These are phyloP conservation scores for Paramecium sonneborni DNA, from an alignment of 73 alveolate species.

Conservation along the genomic window DNA sequence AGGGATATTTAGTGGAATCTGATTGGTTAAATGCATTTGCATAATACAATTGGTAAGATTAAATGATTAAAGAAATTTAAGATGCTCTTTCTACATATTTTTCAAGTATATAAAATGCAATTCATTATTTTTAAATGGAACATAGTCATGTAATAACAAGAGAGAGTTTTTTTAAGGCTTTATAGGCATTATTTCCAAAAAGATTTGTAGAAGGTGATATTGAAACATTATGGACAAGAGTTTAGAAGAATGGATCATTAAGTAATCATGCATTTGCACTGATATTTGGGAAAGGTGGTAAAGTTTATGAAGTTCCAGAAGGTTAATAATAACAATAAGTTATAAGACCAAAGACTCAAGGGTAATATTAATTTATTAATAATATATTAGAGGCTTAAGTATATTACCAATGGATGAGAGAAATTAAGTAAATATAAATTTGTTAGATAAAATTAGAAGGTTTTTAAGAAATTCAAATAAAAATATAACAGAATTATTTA, in stretches of 20 bases:
- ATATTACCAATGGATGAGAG: conserved; percentile 17
- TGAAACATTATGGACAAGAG: conserved; percentile 68
- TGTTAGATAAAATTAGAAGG: conserved; percentile 69
- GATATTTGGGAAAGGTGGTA: conserved; percentile 42
- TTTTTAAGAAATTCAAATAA: conserved; percentile 67
- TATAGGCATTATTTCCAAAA: conserved; percentile 71
- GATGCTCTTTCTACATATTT: conserved; percentile 75
- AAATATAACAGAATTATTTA: conserved; percentile 70
- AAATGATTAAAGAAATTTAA: conserved; percentile 77
- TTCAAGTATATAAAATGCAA: conserved; percentile 77
- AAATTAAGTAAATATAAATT: neutral
- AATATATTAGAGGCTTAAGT: conserved; percentile 23
- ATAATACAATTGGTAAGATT: conserved; percentile 70
- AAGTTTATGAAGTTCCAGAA: conserved; percentile 17
- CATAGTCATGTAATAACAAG: conserved; percentile 52
- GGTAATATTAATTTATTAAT: conserved; percentile 2
- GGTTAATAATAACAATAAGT: neutral
- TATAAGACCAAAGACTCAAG: neutral
- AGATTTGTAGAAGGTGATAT: conserved; percentile 74
- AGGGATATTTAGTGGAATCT: conserved; percentile 81
- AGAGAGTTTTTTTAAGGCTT: conserved; percentile 68
- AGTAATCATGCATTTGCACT: conserved; percentile 46
- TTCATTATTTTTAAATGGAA: conserved; percentile 73
- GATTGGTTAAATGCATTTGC: conserved; percentile 83
- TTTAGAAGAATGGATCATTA: conserved; percentile 62